These are phyloP conservation scores for Aspergillus brasiliensis DNA, from an alignment of 2,329 filamentous ascomycete genomes.

Conservation along the genomic window DNA sequence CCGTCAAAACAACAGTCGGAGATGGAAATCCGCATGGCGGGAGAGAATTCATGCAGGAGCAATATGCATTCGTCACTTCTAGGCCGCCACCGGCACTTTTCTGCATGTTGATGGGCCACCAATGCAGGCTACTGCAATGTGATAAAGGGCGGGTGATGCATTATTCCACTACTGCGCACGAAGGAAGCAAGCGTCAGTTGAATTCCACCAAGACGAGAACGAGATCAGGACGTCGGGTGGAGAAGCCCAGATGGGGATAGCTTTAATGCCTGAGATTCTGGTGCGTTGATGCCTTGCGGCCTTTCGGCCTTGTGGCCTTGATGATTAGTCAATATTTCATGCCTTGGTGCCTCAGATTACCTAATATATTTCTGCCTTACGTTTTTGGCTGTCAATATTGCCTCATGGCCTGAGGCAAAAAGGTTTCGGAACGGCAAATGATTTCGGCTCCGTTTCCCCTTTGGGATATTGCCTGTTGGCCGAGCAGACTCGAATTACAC, in stretches of 20 bases:
- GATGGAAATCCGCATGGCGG: background rate
- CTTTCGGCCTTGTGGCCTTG: constrained; percentile 1
- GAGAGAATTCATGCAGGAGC: background rate
- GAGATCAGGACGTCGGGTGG: background rate
- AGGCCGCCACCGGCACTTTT: background rate
- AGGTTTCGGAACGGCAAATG: constrained; percentile 11
- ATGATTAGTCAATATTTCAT: background rate
- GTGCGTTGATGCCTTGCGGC: background rate
- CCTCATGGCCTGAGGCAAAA: constrained; percentile 7
- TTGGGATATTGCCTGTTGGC: constrained; percentile 8
- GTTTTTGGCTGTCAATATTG: background rate
- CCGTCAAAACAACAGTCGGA: background rate
- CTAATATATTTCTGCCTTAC: background rate
- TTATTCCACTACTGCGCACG: background rate
- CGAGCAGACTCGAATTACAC: background rate
- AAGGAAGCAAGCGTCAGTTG: background rate
- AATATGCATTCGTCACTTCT: background rate
- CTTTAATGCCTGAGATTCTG: background rate
- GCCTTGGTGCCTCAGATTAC: background rate
- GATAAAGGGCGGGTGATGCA: constrained; percentile 1
- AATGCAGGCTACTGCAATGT: constrained; percentile 1
- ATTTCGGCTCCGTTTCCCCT: constrained; percentile 19
- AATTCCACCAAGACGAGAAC: background rate
- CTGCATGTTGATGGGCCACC: background rate
- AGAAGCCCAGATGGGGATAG: background rate